These are phyloP conservation scores for Populus pruinosa DNA, from an alignment of 345 rosid species.

Conservation along the genomic window DNA sequence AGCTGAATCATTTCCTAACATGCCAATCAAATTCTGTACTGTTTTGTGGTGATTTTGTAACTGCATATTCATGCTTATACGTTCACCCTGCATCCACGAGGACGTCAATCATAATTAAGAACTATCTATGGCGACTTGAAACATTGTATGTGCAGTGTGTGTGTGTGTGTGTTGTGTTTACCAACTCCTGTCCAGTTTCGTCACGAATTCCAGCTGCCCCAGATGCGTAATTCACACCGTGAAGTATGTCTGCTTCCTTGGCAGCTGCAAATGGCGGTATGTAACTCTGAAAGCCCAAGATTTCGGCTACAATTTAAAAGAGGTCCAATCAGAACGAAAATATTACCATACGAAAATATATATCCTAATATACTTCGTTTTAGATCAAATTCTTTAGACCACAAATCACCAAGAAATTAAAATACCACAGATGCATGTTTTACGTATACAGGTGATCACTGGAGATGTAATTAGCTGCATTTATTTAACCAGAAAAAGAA, in stretches of 20 bases:
- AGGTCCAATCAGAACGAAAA: too few relatives aligned
- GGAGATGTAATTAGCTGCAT: not conserved
- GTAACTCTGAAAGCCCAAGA: conserved; percentile 27
- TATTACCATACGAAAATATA: too few relatives aligned
- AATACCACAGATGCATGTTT: too few relatives aligned
- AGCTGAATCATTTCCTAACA: not conserved
- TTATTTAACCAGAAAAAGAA: not conserved
- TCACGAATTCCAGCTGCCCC: conserved; percentile 44
- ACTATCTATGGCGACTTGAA: not conserved
- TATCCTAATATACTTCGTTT: too few relatives aligned
- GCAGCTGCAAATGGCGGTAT: conserved; percentile 37
- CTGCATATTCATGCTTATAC: conserved; percentile 44
- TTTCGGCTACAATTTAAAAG: conserved; percentile 20
- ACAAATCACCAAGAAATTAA: too few relatives aligned
- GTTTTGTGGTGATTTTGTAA: conserved; percentile 21
- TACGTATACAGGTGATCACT: too few relatives aligned
- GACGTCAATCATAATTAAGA: not conserved
- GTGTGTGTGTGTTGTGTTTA: not conserved
- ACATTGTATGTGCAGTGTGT: not conserved
- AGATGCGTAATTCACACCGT: conserved; percentile 51
- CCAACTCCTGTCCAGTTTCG: conserved; percentile 36
- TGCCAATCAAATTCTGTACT: not conserved
- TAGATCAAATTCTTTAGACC: too few relatives aligned
- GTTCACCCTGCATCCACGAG: conserved; percentile 39
- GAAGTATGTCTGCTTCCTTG: conserved; percentile 6